These are phyloP conservation scores for Pseudohalonectria lignicola DNA, from an alignment of 2,329 filamentous ascomycete genomes.

Conservation along the genomic window DNA sequence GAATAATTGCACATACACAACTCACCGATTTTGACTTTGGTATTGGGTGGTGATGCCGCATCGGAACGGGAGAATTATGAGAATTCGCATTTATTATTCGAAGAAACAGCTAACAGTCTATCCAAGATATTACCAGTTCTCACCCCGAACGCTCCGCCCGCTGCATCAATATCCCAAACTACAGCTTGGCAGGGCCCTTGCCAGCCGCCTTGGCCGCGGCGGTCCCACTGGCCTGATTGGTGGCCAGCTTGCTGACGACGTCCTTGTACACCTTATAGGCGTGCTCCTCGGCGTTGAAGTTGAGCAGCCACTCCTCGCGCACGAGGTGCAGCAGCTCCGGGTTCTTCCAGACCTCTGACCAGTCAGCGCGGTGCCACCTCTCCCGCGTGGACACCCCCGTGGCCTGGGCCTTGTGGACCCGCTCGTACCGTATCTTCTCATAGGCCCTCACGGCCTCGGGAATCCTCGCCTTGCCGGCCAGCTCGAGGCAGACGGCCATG, in stretches of 20 bases:
- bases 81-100: too few species aligned
- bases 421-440: conserved; percentile 33
- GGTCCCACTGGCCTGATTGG: background rate
- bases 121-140: background rate
- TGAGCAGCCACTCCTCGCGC: conserved; percentile 35
- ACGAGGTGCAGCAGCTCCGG: conserved; percentile 30
- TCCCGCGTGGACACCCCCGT: conserved; percentile 33
- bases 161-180: background rate
- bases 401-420: conserved; percentile 33
- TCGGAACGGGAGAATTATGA: too few species aligned
- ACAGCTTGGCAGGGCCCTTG: background rate
- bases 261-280: conserved; percentile 18
- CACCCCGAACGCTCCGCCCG: background rate
- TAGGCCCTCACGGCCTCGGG: conserved; percentile 29
- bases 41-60: too few species aligned
- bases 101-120: too few species aligned
- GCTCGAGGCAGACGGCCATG: conserved; percentile 25
- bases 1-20: too few species aligned
- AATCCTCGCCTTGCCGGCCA: conserved; percentile 19
- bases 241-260: background rate
- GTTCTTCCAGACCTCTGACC: conserved; percentile 29
- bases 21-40: too few species aligned
- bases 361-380: conserved; percentile 41
- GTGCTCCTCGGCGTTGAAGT: conserved; percentile 35
- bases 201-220: background rate